Evolutionary conservation across 2,329 filamentous ascomycete genomes (phyloP).

Genomic region (Venturia effusa): DNA sequence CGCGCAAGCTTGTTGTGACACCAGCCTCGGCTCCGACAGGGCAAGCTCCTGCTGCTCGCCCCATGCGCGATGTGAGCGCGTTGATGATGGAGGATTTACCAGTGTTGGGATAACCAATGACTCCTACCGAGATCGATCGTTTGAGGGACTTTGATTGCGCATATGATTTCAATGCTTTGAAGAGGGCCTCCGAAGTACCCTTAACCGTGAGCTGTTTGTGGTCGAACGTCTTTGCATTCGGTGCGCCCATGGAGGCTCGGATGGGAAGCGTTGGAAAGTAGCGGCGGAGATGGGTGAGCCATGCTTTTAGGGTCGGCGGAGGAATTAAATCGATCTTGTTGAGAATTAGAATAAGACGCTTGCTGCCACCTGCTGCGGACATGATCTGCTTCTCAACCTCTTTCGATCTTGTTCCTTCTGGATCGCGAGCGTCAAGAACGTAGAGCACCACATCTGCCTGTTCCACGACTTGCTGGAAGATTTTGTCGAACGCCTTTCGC

Average conservation of each 20-base stretch:
- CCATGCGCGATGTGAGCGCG: slow-evolving; percentile 68
- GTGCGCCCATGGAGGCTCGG: slow-evolving; percentile 68
- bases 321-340: slow-evolving; percentile 96
- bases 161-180: slow-evolving; percentile 83
- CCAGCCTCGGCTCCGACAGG: slow-evolving; percentile 86
- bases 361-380: slow-evolving; percentile 72
- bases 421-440: slow-evolving; percentile 84
- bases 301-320: slow-evolving; percentile 67
- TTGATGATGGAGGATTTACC: slow-evolving; percentile 97
- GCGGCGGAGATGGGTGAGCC: slow-evolving; percentile 73
- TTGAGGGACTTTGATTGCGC: slow-evolving; percentile 75
- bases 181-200: slow-evolving; percentile 72
- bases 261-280: slow-evolving; percentile 89
- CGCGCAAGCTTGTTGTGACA: slow-evolving; percentile 76
- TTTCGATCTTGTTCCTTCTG: slow-evolving; percentile 79
- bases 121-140: slow-evolving; percentile 79
- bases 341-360: slow-evolving; percentile 79
- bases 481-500: slow-evolving; percentile 83
- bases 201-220: slow-evolving; percentile 82
- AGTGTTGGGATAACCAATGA: slow-evolving; percentile 93
- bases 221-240: slow-evolving; percentile 84
- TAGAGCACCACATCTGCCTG: slow-evolving; percentile 85
- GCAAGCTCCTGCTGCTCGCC: slow-evolving; percentile 57
- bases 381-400: slow-evolving; percentile 86
- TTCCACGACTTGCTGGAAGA: slow-evolving; percentile 88